Base-by-base conservation (phyloP, 768 basidiomycete species). In the Calocera cornea region DNA sequence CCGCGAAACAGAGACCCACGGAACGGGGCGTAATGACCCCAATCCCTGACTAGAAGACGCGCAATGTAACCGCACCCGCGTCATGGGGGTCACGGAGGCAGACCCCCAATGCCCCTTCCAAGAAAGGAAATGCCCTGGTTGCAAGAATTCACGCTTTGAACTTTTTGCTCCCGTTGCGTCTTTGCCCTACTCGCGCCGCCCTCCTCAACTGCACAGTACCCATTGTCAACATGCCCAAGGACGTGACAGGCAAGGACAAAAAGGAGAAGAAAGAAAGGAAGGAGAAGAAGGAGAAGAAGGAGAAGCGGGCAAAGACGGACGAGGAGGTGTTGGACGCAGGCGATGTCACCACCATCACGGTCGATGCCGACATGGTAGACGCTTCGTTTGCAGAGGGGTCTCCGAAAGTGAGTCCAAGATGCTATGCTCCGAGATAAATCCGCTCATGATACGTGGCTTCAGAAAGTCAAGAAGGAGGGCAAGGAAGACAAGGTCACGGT, bases 251-350 rank as follows among this genome's bases (percentile, higher is more conserved):
- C 24, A 89, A 86, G 79, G 87, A 88, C 78, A 90, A 86, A 79
- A 83, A 83, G 64, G 87, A 87, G 72, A 89, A 88, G 77, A 88
- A 87, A 74, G 84, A 86, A 54, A 89, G 87, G 77, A 87, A 87
- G 79, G 81, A 80, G 75, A 84, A 84, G 74, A 78, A 80, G 54
- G 69, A 70, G 44, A 78, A 76, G 54, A 79, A 78, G 49, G 68
- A 38, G 11, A 71, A 67, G 7, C 73, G 70, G 65, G 72, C 68
- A 47, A 47, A 47, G 34, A 76, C 71, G 66, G 65, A 69, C 1
- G 76, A 73, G 47, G 68, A 68, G 31, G 72, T 69, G 22, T 71
- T 72, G 64, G 72, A 68, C 41, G 72, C 70, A 0, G 79, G 78
- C 64, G 86, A 86, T 74, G 83, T 69, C 83, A 38, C 84, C 83